Base-by-base conservation (phyloP, 805 yeast genomes). In the Tetrapisispora nanseiensis region DNA sequence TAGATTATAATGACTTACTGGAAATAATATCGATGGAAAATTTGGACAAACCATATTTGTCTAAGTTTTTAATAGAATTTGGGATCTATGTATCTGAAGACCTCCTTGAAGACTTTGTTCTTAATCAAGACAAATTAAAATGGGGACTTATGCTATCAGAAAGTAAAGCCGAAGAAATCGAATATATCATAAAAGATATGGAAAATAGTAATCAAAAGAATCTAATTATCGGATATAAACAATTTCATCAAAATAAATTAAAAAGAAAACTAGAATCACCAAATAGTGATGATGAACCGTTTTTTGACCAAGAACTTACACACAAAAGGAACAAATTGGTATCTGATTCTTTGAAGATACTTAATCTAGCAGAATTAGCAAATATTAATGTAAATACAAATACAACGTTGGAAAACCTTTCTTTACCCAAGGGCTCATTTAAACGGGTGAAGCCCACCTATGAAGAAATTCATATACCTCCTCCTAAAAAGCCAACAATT, bases 391-490 rank as follows among this genome's bases (percentile, higher is more conserved):
- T 18, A 24, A 15, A n/a, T 5, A 27, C 19, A 11, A n/a, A 28
- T 6, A 7, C 28, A 9, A 6, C 16, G 7, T 2, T 7, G 51
- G 32, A 81, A 1, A 81, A 78, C 46, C 76, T 92, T 19, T 71
- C 72, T 41, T 72, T 92, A 3, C 97, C 98, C 0, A 73, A 73
- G 44, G 95, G 95, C 3, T 83, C 97, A 0, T 83, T 76, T 57
- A 86, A 84, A 54, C 75, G 83, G 45, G 75, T 76, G 11, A 79
- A 79, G 48, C 78, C 75, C 45, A 65, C 74, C 5, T 90, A 90
- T 63, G 97, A 90, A 55, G 94, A 86, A 51, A 84, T 89, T 29
- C 87, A 80, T 47, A 76, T 92, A n/a, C 98, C 98, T 0, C 80
- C 96, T 0, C 95, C 96, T 0, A 59, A 64, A 13, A 69, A 72